phyloP scores from a whole-genome alignment of 1,284 basidiomycete species.

The Grifola frondosa region DNA sequence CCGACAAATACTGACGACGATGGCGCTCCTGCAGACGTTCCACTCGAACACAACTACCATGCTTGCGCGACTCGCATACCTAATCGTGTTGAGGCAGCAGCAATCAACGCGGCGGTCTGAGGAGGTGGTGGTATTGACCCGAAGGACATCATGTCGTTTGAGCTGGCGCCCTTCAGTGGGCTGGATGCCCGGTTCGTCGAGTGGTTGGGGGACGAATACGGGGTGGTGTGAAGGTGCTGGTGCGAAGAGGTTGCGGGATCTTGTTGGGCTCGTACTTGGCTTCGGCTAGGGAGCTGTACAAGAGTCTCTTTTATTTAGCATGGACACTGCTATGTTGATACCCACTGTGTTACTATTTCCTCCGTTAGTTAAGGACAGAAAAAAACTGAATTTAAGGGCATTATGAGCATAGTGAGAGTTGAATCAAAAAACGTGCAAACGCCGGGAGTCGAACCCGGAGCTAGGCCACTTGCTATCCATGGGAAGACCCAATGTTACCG shows the following conservation, averaged over 20 bases:
- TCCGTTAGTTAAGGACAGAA: no score
- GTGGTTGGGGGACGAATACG: slow-evolving; percentile 70
- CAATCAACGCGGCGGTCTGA: slow-evolving; percentile 15
- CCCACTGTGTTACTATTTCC: no score
- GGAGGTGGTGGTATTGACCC: slow-evolving; percentile 28
- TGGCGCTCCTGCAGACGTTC: slow-evolving; percentile 70
- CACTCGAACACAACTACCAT: slow-evolving; percentile 69
- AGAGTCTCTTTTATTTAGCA: no score
- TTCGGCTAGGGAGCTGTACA: slow-evolving; percentile 28
- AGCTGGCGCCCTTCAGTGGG: slow-evolving; percentile 68
- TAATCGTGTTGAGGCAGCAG: slow-evolving; percentile 38
- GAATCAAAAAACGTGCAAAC: no score
- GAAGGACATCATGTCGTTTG: slow-evolving; percentile 64
- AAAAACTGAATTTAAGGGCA: no score
- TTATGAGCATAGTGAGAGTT: no score
- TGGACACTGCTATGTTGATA: no score
- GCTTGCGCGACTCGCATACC: slow-evolving; percentile 54
- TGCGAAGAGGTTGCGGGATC: slow-evolving; percentile 50
- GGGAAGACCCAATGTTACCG: slow-evolving; percentile 44
- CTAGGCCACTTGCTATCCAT: slow-evolving; percentile 54
- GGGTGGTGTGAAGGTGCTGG: slow-evolving; percentile 43
- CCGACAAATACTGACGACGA: slow-evolving; percentile 56
- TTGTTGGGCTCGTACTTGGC: slow-evolving; percentile 47
- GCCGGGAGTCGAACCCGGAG: slow-evolving; percentile 55
- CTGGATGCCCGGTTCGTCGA: slow-evolving; percentile 70